Conservation (phyloP, 202 grass and related monocot species). For the Zoysia matrella region DNA sequence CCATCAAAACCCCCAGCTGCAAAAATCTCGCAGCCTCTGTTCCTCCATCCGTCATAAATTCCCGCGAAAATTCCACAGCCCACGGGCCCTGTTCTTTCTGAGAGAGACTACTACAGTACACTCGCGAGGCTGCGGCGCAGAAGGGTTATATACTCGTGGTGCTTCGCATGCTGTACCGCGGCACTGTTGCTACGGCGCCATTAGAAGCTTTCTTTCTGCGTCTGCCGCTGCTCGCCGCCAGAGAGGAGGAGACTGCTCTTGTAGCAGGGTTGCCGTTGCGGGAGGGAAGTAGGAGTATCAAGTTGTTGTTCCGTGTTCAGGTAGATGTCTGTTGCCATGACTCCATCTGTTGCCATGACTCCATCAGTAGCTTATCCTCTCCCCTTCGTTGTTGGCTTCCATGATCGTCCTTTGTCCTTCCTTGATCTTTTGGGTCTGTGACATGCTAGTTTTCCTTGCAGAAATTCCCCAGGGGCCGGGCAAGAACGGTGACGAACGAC, state of each 20-base stretch:
- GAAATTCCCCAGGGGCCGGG: background rate
- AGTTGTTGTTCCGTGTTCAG: background rate
- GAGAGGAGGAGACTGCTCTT: background rate
- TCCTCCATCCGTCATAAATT: background rate
- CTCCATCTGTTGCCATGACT: conserved; percentile 14
- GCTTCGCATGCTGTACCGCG: background rate
- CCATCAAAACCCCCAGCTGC: conserved; percentile 31
- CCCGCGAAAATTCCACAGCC: conserved; percentile 38
- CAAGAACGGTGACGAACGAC: conserved; percentile 19
- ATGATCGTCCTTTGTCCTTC: background rate
- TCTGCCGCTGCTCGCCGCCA: background rate
- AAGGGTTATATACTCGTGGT: background rate
- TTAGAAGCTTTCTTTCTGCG: background rate
- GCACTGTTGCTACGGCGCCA: background rate
- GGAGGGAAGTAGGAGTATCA: too few species aligned
- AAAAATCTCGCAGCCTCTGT: conserved; percentile 13
- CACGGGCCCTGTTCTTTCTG: conserved; percentile 33
- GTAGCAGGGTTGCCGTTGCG: too few species aligned
- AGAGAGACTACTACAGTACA: conserved; percentile 1
- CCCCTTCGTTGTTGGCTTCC: conserved; percentile 20
- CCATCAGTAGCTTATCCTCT: background rate
- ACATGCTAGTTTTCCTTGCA: background rate
- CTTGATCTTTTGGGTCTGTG: background rate
- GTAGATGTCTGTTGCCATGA: too few species aligned
- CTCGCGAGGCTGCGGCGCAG: conserved; percentile 2